Base-by-base conservation (phyloP, 2,329 filamentous ascomycete genomes). In the Colletotrichum lupini region DNA sequence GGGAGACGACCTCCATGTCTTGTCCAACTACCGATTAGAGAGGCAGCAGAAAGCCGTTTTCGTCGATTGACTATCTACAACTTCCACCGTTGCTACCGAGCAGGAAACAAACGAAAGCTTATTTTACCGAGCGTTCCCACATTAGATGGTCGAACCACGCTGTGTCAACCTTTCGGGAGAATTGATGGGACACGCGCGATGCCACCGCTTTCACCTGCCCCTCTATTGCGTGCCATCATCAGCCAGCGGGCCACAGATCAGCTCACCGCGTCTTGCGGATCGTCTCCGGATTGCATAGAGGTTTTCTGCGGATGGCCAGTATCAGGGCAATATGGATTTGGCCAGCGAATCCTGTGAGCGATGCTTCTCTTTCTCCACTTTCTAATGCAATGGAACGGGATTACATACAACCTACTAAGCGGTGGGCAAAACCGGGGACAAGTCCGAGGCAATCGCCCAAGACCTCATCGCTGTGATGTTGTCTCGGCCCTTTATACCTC, bases 231-330 rank as follows among this genome's bases (percentile, higher is more conserved):
- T 46, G 35, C 22, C 30, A 19, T 74, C 52, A 28, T 61, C 32
- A 24, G 22, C 57, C 62, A 68, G n/a, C 55, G 24, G 16, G 57
- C 26, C 55, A 42, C 52, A n/a, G 61, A 35, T 53, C 9, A 57
- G 30, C 42, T 49, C 26, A 16, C 35, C 24, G 60, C 72, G 11
- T 73, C 68, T 24, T 75, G 68, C 19, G 32, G 53, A 5, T 78
- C 71, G 30, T 49, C 60, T 1, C 64, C 67, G 19, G 37, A 75
- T 2, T 49, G 71, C 22, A 30, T 86, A 16, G 80, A 87, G 37
- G 88, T 90, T 2, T 80, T 90, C 12, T 91, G 89, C 71, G 87
- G 87, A 3, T 91, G 87, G 85, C 89, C 88, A 1, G 82, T 90
- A 2, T 88, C 85, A 19, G 87, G 88, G 0, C 88, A 90, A 76